Evolutionary conservation across 1,284 basidiomycete genomes (phyloP).

Genomic region (Flammula alnicola): DNA sequence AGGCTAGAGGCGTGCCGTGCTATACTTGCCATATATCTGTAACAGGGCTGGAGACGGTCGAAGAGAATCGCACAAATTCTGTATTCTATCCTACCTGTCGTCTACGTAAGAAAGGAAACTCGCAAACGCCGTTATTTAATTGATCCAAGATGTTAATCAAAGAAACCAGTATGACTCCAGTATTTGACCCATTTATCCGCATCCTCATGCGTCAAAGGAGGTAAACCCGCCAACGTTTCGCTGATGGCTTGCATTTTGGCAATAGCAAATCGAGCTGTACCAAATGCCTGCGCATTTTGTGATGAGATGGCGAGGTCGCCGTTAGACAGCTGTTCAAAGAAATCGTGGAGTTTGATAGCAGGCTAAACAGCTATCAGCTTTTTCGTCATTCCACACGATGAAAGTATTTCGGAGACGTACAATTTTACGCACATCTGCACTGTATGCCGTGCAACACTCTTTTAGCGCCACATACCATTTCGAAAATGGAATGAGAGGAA

Average conservation of each 20-base stretch:
- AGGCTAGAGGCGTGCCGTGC: no score
- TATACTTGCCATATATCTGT: no score
- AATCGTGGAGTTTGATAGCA: constrained; percentile 13
- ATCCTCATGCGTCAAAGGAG: not conserved
- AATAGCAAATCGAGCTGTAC: constrained; percentile 2
- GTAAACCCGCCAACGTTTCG: not conserved
- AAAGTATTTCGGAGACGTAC: not conserved
- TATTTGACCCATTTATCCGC: constrained; percentile 6
- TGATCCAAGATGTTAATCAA: no score
- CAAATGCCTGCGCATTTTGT: not conserved
- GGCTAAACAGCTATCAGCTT: constrained; percentile 4
- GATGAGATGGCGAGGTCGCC: not conserved
- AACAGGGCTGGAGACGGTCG: no score
- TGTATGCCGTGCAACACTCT: not conserved
- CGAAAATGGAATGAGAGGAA: constrained; percentile 4
- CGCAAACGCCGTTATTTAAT: no score
- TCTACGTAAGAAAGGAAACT: no score
- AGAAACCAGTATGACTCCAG: not conserved
- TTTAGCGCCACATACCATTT: constrained; percentile 7
- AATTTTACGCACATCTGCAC: constrained; percentile 3
- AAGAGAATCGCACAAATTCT: no score
- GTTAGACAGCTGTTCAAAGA: constrained; percentile 6
- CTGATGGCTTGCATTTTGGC: constrained; percentile 3
- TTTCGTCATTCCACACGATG: not conserved
- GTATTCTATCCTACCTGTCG: no score